Evolutionary conservation across 257 asterid species (phyloP).

Genomic region (Handroanthus guayacan): DNA sequence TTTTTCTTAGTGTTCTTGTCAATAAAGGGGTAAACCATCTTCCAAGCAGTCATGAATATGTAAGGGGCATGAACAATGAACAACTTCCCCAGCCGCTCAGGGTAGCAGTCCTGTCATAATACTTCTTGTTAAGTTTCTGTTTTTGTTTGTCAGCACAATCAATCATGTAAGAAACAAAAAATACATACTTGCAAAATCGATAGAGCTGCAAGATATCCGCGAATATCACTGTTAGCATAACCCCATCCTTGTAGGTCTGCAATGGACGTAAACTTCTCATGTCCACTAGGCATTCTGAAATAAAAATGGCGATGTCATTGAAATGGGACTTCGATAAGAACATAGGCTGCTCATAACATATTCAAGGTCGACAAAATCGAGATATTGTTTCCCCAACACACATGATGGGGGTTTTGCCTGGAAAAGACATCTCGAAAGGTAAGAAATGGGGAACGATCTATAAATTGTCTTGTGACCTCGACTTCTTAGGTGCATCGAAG

Average conservation of each 20-base stretch:
- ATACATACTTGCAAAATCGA: slow-evolving; percentile 69
- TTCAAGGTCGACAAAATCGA: too few species aligned
- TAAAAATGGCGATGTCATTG: neutral
- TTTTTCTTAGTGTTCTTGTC: slow-evolving; percentile 86
- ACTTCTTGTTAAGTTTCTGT: neutral
- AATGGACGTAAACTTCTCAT: slow-evolving; percentile 82
- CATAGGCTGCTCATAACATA: neutral
- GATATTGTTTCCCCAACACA: too few species aligned
- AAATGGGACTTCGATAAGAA: neutral
- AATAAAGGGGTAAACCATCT: slow-evolving; percentile 81
- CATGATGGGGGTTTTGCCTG: too few species aligned
- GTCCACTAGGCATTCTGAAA: slow-evolving; percentile 73
- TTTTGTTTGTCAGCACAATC: neutral
- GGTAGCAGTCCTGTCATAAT: slow-evolving; percentile 74
- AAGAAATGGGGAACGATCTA: too few species aligned
- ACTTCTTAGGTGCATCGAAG: too few species aligned
- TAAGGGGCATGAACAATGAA: slow-evolving; percentile 76
- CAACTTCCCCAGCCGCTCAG: slow-evolving; percentile 89
- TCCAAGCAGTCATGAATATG: slow-evolving; percentile 90
- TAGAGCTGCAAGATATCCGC: slow-evolving; percentile 83
- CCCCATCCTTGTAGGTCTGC: slow-evolving; percentile 89
- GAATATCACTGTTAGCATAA: slow-evolving; percentile 67
- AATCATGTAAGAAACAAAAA: neutral
- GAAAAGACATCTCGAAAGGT: too few species aligned
- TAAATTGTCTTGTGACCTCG: too few species aligned